phyloP scores from a whole-genome alignment of 1,284 basidiomycete genomes.

The Afroboletus lepidellus region DNA sequence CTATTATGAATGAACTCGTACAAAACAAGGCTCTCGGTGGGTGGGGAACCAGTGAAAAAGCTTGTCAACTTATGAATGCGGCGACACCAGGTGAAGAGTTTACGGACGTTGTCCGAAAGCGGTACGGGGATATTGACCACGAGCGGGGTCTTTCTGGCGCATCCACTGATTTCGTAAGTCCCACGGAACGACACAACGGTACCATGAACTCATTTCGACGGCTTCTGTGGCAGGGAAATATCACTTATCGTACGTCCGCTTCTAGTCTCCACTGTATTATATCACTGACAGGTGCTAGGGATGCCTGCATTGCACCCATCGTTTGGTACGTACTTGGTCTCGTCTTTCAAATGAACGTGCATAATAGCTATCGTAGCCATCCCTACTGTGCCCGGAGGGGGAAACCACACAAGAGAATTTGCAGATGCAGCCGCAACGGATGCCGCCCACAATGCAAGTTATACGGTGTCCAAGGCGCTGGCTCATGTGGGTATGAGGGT shows the following conservation, averaged over 20 bases:
- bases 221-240: constrained; percentile 53
- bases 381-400: constrained; percentile 54
- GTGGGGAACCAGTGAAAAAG: neutral
- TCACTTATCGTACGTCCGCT: constrained; percentile 49
- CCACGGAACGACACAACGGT: neutral
- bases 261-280: neutral
- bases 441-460: constrained; percentile 55
- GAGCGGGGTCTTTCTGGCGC: constrained; percentile 57
- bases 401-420: constrained; percentile 65
- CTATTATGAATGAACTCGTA: constrained; percentile 58
- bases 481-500: constrained; percentile 57
- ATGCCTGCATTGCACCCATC: constrained; percentile 48
- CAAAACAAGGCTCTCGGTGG: constrained; percentile 61
- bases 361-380: constrained; percentile 44
- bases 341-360: neutral
- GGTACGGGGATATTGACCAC: constrained; percentile 53
- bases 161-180: constrained; percentile 64
- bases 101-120: constrained; percentile 48
- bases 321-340: constrained; percentile 37
- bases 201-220: neutral
- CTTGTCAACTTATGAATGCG: neutral
- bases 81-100: constrained; percentile 50
- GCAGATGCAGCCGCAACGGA: constrained; percentile 50
- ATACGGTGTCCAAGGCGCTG: constrained; percentile 58
- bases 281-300: constrained; percentile 28